A percentile compares a stretch with the other conserved stretches of the same genome.
Evolutionary conservation across 1,139 yeast species (phyloP).

Genomic region (Yamadazyma triangularis): DNA sequence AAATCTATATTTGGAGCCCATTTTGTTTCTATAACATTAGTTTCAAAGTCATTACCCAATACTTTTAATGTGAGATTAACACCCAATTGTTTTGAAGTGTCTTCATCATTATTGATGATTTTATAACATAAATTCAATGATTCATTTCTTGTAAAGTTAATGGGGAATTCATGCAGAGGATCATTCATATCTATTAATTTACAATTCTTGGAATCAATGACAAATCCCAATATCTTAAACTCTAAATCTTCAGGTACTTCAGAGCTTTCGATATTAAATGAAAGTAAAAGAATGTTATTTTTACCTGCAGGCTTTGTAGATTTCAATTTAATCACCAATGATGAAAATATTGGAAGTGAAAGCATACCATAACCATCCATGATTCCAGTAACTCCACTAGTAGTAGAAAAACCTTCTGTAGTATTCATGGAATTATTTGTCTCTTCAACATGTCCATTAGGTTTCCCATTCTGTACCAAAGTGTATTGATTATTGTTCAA

Average conservation of each 20-base stretch:
- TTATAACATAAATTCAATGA: slow-evolving; percentile 44
- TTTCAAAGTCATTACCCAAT: slow-evolving; percentile 8
- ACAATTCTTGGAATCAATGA: slow-evolving; percentile 37
- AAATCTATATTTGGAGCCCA: slow-evolving; percentile 65
- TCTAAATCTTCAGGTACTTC: slow-evolving; percentile 17
- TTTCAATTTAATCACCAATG: slow-evolving; percentile 48
- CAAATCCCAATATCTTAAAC: slow-evolving; percentile 7
- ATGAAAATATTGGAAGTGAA: slow-evolving; percentile 23
- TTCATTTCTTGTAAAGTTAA: slow-evolving; percentile 25
- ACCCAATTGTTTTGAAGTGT: slow-evolving; percentile 23
- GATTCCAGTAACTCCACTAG: slow-evolving; percentile 9
- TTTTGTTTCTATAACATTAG: slow-evolving; percentile 40
- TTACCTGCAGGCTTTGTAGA: slow-evolving; percentile 57
- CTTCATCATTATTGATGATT: slow-evolving; percentile 28
- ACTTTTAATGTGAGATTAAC: slow-evolving; percentile 25
- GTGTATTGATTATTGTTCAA: slow-evolving; percentile 1
- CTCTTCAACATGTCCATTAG: no score
- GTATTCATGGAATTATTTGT: background rate
- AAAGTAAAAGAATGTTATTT: slow-evolving; percentile 46
- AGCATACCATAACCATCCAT: no score
- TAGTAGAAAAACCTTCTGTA: slow-evolving; percentile 3
- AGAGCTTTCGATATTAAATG: slow-evolving; percentile 54
- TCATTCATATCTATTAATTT: slow-evolving; percentile 25
- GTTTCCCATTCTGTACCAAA: no score
- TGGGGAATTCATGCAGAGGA: slow-evolving; percentile 23